Percentiles rank a stretch among this genome's conserved stretches.
These are phyloP conservation scores for Diacronema lutheri DNA, from an alignment of 78 protist species.

Conservation along the genomic window DNA sequence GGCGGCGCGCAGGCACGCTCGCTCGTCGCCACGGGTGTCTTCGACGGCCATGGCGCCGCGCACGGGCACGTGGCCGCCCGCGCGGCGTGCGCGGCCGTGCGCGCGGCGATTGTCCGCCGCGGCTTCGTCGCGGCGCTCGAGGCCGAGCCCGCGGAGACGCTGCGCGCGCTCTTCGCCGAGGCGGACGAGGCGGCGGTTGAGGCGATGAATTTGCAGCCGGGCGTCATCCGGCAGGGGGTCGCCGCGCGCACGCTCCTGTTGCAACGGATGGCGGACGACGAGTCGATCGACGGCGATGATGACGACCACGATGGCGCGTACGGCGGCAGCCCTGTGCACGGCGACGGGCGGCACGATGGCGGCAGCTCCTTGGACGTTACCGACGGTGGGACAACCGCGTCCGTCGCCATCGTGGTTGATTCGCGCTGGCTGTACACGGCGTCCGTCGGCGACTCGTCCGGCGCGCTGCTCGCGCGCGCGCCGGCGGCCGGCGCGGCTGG, in stretches of 20 bases:
- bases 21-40: not conserved
- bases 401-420: not conserved
- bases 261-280: too few species aligned
- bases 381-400: conserved; percentile 12
- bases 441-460: not conserved
- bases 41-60: conserved; percentile 7
- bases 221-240: too few species aligned
- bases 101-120: not conserved
- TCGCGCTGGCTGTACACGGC: not conserved
- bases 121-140: too few species aligned
- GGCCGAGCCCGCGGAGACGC: not conserved
- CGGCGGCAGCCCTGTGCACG: too few species aligned
- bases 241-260: too few species aligned
- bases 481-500: too few species aligned
- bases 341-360: too few species aligned
- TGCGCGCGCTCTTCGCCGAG: not conserved
- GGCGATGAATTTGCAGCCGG: not conserved
- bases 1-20: too few species aligned
- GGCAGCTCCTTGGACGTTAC: too few species aligned
- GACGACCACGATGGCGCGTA: too few species aligned
- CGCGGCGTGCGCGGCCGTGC: not conserved
- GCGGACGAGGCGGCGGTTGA: not conserved
- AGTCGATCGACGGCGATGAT: too few species aligned
- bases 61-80: not conserved
- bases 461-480: not conserved